These are phyloP conservation scores for Syzygium malaccense DNA, from an alignment of 441 rosid species.

Conservation along the genomic window DNA sequence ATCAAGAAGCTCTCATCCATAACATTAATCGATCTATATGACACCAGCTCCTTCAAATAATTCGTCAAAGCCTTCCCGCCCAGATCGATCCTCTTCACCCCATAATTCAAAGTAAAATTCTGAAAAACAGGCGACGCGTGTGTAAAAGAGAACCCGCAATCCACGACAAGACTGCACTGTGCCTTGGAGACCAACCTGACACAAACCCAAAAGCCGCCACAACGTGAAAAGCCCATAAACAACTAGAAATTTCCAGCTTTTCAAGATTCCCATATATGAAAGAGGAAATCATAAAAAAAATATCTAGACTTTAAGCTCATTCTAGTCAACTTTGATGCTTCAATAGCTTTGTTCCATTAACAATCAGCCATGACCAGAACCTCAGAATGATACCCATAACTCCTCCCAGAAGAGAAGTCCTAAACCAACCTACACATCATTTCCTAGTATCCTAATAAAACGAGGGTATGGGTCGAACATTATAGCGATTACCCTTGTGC, in stretches of 20 bases:
- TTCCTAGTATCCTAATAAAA: background rate
- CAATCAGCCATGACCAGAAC: background rate
- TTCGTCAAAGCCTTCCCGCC: constrained; percentile 96
- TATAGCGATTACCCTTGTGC: background rate
- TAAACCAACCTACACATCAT: background rate
- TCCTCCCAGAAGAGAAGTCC: background rate
- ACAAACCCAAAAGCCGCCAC: constrained; percentile 17
- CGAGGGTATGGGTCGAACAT: background rate
- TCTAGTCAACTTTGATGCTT: background rate
- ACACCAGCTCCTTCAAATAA: constrained; percentile 80
- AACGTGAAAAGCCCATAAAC: background rate
- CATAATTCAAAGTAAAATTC: constrained; percentile 60
- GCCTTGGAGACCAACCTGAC: constrained; percentile 47
- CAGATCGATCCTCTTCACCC: constrained; percentile 74
- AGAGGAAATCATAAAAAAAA: background rate
- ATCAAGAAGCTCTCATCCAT: constrained; percentile 83
- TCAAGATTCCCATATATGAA: background rate
- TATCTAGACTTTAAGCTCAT: background rate
- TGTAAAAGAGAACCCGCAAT: constrained; percentile 91
- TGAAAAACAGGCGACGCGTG: constrained; percentile 88
- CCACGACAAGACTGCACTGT: constrained; percentile 80
- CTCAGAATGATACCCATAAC: background rate
- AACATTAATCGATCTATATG: constrained; percentile 71
- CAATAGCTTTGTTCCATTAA: background rate
- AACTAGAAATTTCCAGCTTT: background rate